These are phyloP conservation scores for Rhododendron mucronatum DNA, from an alignment of 148 eudicot species.

Conservation along the genomic window DNA sequence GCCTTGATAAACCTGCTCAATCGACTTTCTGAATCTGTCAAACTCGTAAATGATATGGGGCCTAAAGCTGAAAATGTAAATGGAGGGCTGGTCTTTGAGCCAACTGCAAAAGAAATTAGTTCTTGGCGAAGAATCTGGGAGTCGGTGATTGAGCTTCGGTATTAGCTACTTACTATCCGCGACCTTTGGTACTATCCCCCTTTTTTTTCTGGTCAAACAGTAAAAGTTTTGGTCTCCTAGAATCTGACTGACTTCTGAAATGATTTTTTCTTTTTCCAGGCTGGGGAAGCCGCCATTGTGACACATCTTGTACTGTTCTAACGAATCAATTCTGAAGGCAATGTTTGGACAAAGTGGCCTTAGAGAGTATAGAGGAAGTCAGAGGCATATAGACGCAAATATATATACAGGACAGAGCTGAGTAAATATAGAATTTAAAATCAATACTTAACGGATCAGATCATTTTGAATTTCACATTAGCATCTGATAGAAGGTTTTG, in stretches of 20 bases:
- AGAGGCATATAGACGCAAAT: neutral
- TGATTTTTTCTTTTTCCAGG: slow-evolving; percentile 7
- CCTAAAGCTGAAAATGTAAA: slow-evolving; percentile 33
- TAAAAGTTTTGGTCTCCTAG: neutral
- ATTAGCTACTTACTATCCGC: neutral
- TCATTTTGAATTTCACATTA: neutral
- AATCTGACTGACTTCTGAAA: neutral
- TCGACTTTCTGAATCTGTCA: slow-evolving; percentile 53
- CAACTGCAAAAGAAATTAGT: slow-evolving; percentile 16
- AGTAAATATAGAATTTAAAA: neutral
- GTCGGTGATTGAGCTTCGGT: slow-evolving; percentile 23
- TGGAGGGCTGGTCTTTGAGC: slow-evolving; percentile 28
- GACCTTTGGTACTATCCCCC: neutral
- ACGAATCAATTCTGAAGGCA: slow-evolving; percentile 1
- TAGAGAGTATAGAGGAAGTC: neutral
- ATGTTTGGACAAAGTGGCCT: neutral
- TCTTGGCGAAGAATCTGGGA: slow-evolving; percentile 31
- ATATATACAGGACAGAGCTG: neutral
- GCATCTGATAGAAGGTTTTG: neutral
- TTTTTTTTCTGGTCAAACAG: neutral
- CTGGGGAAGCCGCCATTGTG: slow-evolving; percentile 1
- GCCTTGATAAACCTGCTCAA: slow-evolving; percentile 52
- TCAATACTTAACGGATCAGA: neutral
- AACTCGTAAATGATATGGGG: slow-evolving; percentile 35
- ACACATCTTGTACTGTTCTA: neutral